phyloP scores from a whole-genome alignment of 257 asterid genomes.

The Parsonsia alboflavescens region DNA sequence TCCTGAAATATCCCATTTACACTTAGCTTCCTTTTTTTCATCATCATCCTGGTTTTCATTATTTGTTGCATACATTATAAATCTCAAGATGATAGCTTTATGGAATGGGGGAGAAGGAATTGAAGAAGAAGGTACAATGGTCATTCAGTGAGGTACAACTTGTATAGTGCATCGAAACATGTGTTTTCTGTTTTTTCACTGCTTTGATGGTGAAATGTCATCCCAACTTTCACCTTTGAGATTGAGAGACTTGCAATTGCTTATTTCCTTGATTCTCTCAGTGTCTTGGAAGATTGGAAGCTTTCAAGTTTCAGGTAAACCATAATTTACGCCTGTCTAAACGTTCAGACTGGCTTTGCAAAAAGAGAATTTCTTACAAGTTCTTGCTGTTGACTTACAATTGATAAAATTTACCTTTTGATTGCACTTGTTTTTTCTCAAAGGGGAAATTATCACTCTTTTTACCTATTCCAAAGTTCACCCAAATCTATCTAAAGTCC shows the following conservation, averaged over 20 bases:
- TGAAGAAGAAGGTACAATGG: background rate
- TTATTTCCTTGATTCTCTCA: slow-evolving; percentile 14
- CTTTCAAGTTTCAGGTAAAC: slow-evolving; percentile 18
- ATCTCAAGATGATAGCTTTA: background rate
- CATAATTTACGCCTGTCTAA: slow-evolving; percentile 27
- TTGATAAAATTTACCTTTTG: slow-evolving; percentile 11
- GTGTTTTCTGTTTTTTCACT: slow-evolving; percentile 12
- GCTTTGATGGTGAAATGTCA: slow-evolving; percentile 1
- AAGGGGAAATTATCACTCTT: slow-evolving; percentile 29
- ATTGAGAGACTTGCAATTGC: background rate
- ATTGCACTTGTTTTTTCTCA: slow-evolving; percentile 28
- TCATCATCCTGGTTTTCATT: background rate
- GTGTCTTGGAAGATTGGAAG: slow-evolving; percentile 24
- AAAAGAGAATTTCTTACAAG: slow-evolving; percentile 30
- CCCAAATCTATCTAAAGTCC: slow-evolving; percentile 2
- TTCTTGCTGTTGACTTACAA: slow-evolving; percentile 15
- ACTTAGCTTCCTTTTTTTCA: too few species aligned
- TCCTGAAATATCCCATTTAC: background rate
- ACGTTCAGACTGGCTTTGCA: slow-evolving; percentile 37
- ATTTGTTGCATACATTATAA: background rate
- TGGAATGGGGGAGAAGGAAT: background rate
- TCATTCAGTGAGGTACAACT: background rate
- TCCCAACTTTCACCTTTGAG: slow-evolving; percentile 1
- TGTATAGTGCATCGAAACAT: background rate
- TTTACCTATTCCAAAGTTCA: slow-evolving; percentile 17